Evolutionary conservation across 345 rosid genomes (phyloP).

Genomic region (Populus davidiana): DNA sequence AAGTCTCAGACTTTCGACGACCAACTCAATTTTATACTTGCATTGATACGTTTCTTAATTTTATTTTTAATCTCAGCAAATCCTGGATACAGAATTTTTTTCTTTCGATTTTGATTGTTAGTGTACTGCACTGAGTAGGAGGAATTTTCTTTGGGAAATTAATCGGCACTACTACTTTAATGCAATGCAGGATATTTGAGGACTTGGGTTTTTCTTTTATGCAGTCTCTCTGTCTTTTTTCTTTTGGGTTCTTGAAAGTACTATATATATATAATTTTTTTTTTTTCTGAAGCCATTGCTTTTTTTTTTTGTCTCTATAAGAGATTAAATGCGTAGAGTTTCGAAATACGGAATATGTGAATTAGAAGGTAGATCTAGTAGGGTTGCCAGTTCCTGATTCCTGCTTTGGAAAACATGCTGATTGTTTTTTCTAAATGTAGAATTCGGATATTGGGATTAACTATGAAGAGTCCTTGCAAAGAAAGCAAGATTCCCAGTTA

Average conservation of each 20-base stretch:
- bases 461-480: neutral
- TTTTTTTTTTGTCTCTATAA: neutral
- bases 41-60: neutral
- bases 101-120: neutral
- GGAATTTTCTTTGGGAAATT: neutral
- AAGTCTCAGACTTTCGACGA: too few species aligned
- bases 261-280: too few species aligned
- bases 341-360: neutral
- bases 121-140: neutral
- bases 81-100: too few species aligned
- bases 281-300: neutral
- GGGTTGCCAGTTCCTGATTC: neutral
- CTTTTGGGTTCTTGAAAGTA: too few species aligned
- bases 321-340: neutral
- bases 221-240: too few species aligned
- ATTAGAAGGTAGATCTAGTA: neutral
- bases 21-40: neutral
- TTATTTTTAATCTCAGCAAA: too few species aligned
- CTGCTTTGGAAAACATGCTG: neutral
- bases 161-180: neutral
- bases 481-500: neutral
- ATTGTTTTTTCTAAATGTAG: conserved; percentile 1
- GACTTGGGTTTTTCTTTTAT: too few species aligned
- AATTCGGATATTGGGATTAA: neutral
- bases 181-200: too few species aligned